These are phyloP conservation scores for Podospora australis DNA, from an alignment of 495 filamentous ascomycete species.

Conservation along the genomic window DNA sequence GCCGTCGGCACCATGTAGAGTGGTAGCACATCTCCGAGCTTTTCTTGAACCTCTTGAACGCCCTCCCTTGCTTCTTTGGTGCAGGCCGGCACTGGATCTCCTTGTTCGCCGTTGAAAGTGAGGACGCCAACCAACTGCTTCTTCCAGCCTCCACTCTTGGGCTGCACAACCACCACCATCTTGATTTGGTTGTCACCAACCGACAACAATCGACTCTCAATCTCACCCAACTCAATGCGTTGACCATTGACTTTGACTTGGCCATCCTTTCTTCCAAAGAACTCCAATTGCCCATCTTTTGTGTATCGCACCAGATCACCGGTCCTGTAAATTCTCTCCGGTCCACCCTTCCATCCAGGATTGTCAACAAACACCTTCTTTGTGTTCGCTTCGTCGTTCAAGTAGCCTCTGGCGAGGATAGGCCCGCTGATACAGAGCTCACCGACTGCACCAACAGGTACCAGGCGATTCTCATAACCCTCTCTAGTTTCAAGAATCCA, in stretches of 20 bases:
- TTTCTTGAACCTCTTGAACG: conserved; percentile 6
- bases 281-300: conserved; percentile 45
- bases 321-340: conserved; percentile 46
- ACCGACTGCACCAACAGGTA: conserved; percentile 35
- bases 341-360: conserved; percentile 7
- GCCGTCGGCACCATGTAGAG: conserved; percentile 51
- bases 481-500: conserved; percentile 21
- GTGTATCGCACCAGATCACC: conserved; percentile 53
- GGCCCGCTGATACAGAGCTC: conserved; percentile 49
- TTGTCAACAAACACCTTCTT: conserved; percentile 41
- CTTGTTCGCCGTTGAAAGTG: conserved; percentile 6
- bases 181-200: conserved; percentile 12
- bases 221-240: conserved; percentile 39
- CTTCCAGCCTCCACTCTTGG: conserved; percentile 15
- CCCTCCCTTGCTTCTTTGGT: conserved; percentile 4
- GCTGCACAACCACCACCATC: conserved; percentile 14
- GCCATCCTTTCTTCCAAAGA: conserved; percentile 31
- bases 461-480: conserved; percentile 7
- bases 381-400: conserved; percentile 61
- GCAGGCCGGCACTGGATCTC: conserved; percentile 2
- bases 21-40: conserved; percentile 21
- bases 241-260: conserved; percentile 36
- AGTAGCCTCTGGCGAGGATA: conserved; percentile 50
- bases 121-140: conserved; percentile 15
- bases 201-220: conserved; percentile 42